Conservation (phyloP, 2,329 filamentous ascomycete genomes). For the Fusarium sp. region DNA sequence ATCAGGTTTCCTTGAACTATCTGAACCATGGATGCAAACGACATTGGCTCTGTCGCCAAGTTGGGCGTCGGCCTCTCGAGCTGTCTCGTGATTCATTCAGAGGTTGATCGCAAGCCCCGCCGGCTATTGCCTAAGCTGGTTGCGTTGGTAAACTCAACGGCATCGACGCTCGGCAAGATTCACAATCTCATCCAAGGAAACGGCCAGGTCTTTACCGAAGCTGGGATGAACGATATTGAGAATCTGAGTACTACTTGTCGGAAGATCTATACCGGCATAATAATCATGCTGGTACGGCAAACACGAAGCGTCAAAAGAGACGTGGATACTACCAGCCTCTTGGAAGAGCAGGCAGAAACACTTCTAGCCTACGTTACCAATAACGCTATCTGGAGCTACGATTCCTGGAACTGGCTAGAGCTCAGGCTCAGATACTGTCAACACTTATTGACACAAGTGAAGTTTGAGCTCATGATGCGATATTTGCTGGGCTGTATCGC, state of each 20-base stretch:
- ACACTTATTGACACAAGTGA: conserved; percentile 9
- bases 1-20: background rate
- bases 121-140: background rate
- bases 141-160: conserved; percentile 4
- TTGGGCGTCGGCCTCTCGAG: conserved; percentile 3
- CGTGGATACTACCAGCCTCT: accelerated
- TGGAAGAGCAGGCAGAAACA: accelerated
- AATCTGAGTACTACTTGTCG: background rate
- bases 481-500: conserved; percentile 17
- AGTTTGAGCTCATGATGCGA: conserved; percentile 13
- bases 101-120: background rate
- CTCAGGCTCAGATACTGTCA: conserved; percentile 5
- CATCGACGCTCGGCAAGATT: background rate
- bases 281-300: background rate
- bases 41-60: background rate
- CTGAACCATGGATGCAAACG: background rate
- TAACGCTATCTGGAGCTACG: background rate
- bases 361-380: background rate
- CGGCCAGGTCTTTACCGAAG: background rate
- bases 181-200: background rate
- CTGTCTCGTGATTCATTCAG: conserved; percentile 1
- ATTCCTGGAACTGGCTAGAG: conserved; percentile 2
- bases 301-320: background rate
- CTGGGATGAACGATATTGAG: conserved; percentile 3
- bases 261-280: background rate